These are phyloP conservation scores for Candida yuanshanica DNA, from an alignment of 805 yeast species.

Conservation along the genomic window DNA sequence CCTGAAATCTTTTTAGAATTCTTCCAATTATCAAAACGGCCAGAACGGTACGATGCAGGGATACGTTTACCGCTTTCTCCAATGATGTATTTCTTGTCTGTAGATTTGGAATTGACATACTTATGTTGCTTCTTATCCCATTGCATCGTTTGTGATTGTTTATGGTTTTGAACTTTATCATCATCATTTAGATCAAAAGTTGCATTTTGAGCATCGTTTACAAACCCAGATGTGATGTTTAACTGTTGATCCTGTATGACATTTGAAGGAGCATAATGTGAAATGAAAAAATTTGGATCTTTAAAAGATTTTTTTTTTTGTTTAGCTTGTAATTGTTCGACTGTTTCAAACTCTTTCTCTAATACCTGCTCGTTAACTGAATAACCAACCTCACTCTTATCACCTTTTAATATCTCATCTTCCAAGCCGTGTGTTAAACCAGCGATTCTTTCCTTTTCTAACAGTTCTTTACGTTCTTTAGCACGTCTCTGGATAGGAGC, in stretches of 20 bases:
- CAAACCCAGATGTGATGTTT: conserved; percentile 55
- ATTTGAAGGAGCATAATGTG: conserved; percentile 83
- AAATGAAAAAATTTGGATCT: conserved; percentile 76
- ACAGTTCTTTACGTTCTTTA: conserved; percentile 56
- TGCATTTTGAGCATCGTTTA: conserved; percentile 78
- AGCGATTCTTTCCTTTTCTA: conserved; percentile 68
- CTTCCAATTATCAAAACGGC: conserved; percentile 91
- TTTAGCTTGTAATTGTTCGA: conserved; percentile 18
- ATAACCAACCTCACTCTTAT: conserved; percentile 43
- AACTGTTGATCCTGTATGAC: conserved; percentile 79
- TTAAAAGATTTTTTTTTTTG: conserved; percentile 45
- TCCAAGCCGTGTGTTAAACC: conserved; percentile 71
- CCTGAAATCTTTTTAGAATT: conserved; percentile 55
- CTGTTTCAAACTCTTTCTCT: conserved; percentile 33
- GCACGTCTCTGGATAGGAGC: conserved; percentile 85
- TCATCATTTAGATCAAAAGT: conserved; percentile 84
- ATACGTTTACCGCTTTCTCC: conserved; percentile 92
- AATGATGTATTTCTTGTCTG: conserved; percentile 80
- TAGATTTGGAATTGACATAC: conserved; percentile 72
- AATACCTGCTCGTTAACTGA: conserved; percentile 37
- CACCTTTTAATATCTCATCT: conserved; percentile 60
- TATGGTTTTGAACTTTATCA: conserved; percentile 59
- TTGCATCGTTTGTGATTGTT: conserved; percentile 61
- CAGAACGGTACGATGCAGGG: conserved; percentile 88
- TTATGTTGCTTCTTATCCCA: conserved; percentile 96